Evolutionary conservation across 2,329 filamentous ascomycete species (phyloP).

Genomic region (Ophiostoma himal-ulmi): DNA sequence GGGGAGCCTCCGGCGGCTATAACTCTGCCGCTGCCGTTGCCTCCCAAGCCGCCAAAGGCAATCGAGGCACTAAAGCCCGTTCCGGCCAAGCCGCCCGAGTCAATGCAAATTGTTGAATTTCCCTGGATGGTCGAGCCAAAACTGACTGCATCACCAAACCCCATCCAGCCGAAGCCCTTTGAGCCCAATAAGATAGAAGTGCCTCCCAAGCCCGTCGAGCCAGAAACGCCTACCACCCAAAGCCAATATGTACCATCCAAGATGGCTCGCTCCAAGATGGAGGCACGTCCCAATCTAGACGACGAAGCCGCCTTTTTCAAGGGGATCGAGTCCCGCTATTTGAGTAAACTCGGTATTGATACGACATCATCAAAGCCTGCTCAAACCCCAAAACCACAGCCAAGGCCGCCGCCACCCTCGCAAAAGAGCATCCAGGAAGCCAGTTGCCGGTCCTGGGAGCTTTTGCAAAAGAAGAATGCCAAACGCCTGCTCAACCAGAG

Average conservation of each 20-base stretch:
- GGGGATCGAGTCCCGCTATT: neutral
- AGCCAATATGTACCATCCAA: neutral
- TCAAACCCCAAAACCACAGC: neutral
- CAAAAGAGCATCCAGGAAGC: neutral
- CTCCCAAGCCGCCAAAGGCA: neutral
- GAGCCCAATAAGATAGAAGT: neutral
- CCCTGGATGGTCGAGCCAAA: neutral
- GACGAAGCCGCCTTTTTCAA: neutral
- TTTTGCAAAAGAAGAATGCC: neutral
- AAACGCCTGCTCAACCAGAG: neutral
- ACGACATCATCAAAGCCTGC: neutral
- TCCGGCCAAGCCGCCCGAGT: neutral
- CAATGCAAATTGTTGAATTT: neutral
- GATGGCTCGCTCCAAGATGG: conserved; percentile 9
- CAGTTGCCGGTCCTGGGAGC: neutral
- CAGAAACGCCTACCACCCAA: neutral
- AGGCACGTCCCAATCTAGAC: neutral
- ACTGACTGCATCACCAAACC: neutral
- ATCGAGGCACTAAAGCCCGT: neutral
- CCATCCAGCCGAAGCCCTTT: neutral
- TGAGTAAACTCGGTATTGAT: neutral
- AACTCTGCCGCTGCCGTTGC: neutral
- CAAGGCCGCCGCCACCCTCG: neutral
- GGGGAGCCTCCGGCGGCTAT: neutral
- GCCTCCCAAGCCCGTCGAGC: neutral